Evolutionary conservation across 768 basidiomycete species (phyloP).

Genomic region (Podaxis mareebaensis): DNA sequence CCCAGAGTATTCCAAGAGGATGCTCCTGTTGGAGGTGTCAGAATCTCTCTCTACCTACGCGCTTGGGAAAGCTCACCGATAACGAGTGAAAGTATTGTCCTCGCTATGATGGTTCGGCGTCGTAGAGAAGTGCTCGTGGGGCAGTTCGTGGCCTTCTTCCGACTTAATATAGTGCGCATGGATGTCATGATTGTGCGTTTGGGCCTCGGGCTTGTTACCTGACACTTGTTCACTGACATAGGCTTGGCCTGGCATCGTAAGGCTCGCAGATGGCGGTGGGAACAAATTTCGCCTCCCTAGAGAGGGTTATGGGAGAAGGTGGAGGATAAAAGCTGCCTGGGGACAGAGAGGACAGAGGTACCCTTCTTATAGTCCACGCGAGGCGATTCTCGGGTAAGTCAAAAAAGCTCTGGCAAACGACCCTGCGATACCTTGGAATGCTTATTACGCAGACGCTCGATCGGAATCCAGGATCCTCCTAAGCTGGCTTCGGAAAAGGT

Average conservation of each 20-base stretch:
- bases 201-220: not conserved
- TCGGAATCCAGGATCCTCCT: not conserved
- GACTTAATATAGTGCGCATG: not conserved
- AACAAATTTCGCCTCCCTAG: not conserved
- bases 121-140: not conserved
- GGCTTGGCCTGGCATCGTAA: slow-evolving; percentile 1
- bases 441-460: not conserved
- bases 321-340: not conserved
- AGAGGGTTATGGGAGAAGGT: not conserved
- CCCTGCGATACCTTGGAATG: not conserved
- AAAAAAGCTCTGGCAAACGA: not conserved
- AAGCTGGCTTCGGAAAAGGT: not conserved
- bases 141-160: not conserved
- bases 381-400: not conserved
- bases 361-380: not conserved
- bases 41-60: not conserved
- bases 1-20: slow-evolving; percentile 30
- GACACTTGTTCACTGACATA: not conserved
- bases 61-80: not conserved
- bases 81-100: not conserved
- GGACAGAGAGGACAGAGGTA: not conserved
- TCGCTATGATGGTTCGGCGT: not conserved
- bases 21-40: slow-evolving; percentile 1
- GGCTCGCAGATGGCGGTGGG: not conserved
- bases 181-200: not conserved